Evolutionary conservation across 2,329 filamentous ascomycete species (phyloP), one percentile per base, ranked within the genome.

Genomic region (Atkinsonella hypoxylon): DNA sequence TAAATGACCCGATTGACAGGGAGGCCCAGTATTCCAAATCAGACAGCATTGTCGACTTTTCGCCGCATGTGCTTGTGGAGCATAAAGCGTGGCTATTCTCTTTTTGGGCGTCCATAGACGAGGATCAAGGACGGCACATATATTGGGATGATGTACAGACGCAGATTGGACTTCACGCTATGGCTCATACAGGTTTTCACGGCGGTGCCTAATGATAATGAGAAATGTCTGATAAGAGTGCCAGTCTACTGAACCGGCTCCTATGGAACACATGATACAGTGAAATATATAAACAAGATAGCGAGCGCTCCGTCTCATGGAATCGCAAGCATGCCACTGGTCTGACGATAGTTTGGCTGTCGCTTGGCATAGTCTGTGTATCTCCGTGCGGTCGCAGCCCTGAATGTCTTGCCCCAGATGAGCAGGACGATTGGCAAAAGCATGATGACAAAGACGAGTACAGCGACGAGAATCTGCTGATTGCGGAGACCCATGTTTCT

Each of bases 401-500:
- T 50, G 6, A 52, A 48, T 4, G 42, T 51, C 32, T 55, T 56
- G 20, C 55, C 55, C 55, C 55, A 56, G 9, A 49, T 15, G 1
- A 56, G 47, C 2, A 56, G 43, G 15, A 17, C n/a, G 6, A 52
- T 41, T 3, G 55, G 53, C 10, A 53, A 13, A 12, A 54, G 48
- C 8, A 55, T 46, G 38, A 56, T 36, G 11, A 45, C 22, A 13
- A 45, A 51, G 9, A 42, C 49, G 3, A 56, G 17, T 0, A 44
- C 51, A 8, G 42, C 48, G 30, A 55, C 49, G 7, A 56, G 57
- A 50, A 49, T 43, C 20, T 54, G 50, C 32, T 48, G 42, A n/a
- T 52, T 47, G 4, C 36, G 43, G n/a, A 61, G 44, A 5, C 59
- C 59, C 58, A 61, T 61, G 40, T 44, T 52, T 1, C 50, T 47